phyloP scores from a whole-genome alignment of 306 rosid genomes.

The Potentilla sterilis region DNA sequence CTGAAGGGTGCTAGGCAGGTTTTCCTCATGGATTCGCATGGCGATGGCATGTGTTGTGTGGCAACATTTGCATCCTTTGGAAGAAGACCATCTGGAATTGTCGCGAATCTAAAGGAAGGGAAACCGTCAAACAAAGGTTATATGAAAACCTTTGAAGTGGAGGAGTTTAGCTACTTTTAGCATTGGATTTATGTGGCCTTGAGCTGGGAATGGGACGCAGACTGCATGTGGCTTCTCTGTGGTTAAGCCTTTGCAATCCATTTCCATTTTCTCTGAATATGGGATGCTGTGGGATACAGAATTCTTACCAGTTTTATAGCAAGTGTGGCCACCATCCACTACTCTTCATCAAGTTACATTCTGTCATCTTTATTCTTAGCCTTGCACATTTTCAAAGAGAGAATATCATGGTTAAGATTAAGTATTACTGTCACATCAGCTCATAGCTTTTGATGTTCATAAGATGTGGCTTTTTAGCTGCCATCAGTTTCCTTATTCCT shows the following conservation, averaged over 20 bases:
- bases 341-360: not conserved
- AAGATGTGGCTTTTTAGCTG: not conserved
- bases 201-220: slow-evolving; percentile 33
- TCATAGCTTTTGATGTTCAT: not conserved
- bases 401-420: not conserved
- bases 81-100: slow-evolving; percentile 36
- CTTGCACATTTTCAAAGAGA: not conserved
- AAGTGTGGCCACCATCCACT: not conserved
- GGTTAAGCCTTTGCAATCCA: not conserved
- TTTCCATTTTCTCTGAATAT: not conserved
- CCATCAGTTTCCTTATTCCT: not conserved
- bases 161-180: slow-evolving; percentile 33
- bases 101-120: slow-evolving; percentile 28
- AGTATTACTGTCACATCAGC: not conserved
- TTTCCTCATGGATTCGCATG: not conserved
- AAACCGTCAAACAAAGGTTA: slow-evolving; percentile 35
- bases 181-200: slow-evolving; percentile 42
- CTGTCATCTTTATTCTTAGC: not conserved
- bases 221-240: slow-evolving; percentile 19
- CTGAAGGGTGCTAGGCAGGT: slow-evolving; percentile 26
- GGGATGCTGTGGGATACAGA: not conserved
- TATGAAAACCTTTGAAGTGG: slow-evolving; percentile 31
- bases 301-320: not conserved
- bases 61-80: slow-evolving; percentile 18
- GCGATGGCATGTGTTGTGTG: slow-evolving; percentile 15